A percentile compares a stretch with the other conserved stretches of the same genome.
phyloP scores from a whole-genome alignment of 306 rosid species.

The Castanea mollissima region DNA sequence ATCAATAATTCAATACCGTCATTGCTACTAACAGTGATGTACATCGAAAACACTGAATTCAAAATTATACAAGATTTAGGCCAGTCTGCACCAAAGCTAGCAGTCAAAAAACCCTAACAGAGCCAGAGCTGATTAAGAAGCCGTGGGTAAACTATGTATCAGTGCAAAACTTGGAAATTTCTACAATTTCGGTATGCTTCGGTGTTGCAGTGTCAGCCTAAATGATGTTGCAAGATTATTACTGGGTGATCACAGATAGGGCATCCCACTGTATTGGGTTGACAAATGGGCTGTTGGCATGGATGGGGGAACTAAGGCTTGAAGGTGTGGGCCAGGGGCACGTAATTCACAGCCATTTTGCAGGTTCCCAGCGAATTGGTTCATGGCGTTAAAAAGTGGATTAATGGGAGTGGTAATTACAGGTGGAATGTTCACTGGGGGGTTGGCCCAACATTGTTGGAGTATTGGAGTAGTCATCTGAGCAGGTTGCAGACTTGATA shows the following conservation, averaged over 20 bases:
- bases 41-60: too few relatives aligned
- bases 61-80: neutral
- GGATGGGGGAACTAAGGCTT: neutral
- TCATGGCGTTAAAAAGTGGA: neutral
- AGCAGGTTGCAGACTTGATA: neutral
- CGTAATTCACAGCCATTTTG: neutral
- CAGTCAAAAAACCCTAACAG: too few relatives aligned
- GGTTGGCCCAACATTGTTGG: neutral
- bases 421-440: neutral
- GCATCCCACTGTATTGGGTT: neutral
- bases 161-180: too few relatives aligned
- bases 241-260: neutral
- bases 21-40: neutral
- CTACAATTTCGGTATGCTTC: neutral
- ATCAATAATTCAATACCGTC: neutral
- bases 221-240: neutral
- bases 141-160: too few relatives aligned
- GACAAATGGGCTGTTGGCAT: neutral
- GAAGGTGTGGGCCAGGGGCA: conserved; percentile 3
- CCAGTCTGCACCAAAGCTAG: too few relatives aligned
- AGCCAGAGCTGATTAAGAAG: too few relatives aligned
- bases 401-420: neutral
- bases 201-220: neutral
- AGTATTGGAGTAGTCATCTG: conserved; percentile 3
- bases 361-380: neutral